Evolutionary conservation across 2,329 filamentous ascomycete genomes (phyloP).

Genomic region (Colletotrichum sp.): DNA sequence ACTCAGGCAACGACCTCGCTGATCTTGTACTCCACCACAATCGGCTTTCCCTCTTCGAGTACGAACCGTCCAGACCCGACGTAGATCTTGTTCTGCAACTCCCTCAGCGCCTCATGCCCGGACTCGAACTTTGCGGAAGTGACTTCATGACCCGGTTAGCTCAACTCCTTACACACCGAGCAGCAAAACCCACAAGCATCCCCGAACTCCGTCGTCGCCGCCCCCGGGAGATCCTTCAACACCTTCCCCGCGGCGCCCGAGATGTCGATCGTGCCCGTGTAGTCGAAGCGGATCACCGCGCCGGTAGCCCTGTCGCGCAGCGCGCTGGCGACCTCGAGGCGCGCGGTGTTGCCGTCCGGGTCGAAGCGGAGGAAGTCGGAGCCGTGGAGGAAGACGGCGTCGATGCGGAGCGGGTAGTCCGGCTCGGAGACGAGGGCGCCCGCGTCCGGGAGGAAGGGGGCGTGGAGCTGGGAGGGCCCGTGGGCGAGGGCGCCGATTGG

Average conservation of each 20-base stretch:
- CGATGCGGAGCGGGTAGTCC: slow-evolving; percentile 36
- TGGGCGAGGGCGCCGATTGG: slow-evolving; percentile 27
- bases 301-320: slow-evolving; percentile 35
- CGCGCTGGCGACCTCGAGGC: slow-evolving; percentile 42
- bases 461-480: slow-evolving; percentile 37
- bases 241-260: slow-evolving; percentile 35
- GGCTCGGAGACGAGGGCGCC: slow-evolving; percentile 40
- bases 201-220: slow-evolving; percentile 43
- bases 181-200: slow-evolving; percentile 39
- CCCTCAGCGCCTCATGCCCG: slow-evolving; percentile 36
- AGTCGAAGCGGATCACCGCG: slow-evolving; percentile 39
- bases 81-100: slow-evolving; percentile 42
- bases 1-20: slow-evolving; percentile 37
- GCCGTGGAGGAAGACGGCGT: slow-evolving; percentile 42
- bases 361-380: slow-evolving; percentile 45
- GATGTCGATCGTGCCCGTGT: slow-evolving; percentile 42
- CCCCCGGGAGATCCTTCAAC: slow-evolving; percentile 32
- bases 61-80: slow-evolving; percentile 47
- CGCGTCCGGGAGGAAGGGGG: slow-evolving; percentile 32
- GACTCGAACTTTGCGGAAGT: slow-evolving; percentile 44
- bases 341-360: slow-evolving; percentile 37
- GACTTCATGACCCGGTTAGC: slow-evolving; percentile 26
- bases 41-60: slow-evolving; percentile 34
- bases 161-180: background rate
- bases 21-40: slow-evolving; percentile 48